Conservation (phyloP, 441 rosid genomes). For the Corymbia citriodora region DNA sequence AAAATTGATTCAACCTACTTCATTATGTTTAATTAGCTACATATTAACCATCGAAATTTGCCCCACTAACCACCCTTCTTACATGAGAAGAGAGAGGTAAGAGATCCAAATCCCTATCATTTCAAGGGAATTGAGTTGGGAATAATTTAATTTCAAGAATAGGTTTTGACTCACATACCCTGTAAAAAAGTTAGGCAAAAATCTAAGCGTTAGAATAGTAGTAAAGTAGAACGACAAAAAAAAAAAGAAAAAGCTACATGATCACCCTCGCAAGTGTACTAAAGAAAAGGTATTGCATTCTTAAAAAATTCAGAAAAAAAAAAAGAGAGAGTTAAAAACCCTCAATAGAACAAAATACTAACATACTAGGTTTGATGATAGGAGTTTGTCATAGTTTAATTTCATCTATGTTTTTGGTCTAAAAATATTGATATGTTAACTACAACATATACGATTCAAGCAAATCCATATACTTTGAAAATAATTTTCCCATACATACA, state of each 20-base stretch:
- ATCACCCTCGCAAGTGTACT: neutral
- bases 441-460: neutral
- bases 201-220: too few species aligned
- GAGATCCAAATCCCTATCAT: too few species aligned
- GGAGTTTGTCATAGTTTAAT: neutral
- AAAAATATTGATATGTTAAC: neutral
- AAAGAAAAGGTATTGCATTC: neutral
- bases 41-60: too few species aligned
- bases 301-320: neutral
- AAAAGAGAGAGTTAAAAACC: neutral
- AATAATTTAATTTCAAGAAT: too few species aligned
- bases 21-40: neutral
- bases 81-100: too few species aligned
- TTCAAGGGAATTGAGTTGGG: too few species aligned
- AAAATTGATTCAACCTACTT: neutral
- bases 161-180: too few species aligned
- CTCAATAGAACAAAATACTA: neutral
- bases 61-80: too few species aligned
- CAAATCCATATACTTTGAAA: neutral
- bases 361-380: neutral
- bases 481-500: neutral
- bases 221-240: too few species aligned
- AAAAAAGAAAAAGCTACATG: neutral
- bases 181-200: too few species aligned
- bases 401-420: neutral